Evolutionary conservation across 768 basidiomycete species (phyloP).

Genomic region (Nidula microcarpa): DNA sequence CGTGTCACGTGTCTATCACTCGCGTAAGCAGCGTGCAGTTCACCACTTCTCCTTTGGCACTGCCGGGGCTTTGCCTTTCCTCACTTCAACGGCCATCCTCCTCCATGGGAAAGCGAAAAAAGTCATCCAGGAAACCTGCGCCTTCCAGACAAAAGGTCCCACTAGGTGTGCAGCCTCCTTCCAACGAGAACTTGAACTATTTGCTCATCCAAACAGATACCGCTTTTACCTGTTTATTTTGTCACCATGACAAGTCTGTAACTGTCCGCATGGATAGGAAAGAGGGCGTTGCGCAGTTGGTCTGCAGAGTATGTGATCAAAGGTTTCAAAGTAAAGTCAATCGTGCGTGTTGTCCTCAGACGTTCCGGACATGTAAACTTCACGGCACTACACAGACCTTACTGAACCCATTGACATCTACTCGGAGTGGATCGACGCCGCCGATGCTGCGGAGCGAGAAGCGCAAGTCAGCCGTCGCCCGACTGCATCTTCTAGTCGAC

Average conservation of each 20-base stretch:
- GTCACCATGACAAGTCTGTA: slow-evolving; percentile 87
- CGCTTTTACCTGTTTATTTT: slow-evolving; percentile 83
- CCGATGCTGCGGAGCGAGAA: slow-evolving; percentile 75
- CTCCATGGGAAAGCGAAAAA: slow-evolving; percentile 87
- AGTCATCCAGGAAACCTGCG: slow-evolving; percentile 79
- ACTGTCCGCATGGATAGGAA: slow-evolving; percentile 83
- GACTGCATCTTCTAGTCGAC: slow-evolving; percentile 57
- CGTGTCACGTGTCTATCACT: slow-evolving; percentile 26
- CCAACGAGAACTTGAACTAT: neutral
- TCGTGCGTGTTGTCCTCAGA: slow-evolving; percentile 40
- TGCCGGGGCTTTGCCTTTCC: neutral
- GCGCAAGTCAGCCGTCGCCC: slow-evolving; percentile 50
- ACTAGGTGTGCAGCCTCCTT: slow-evolving; percentile 49
- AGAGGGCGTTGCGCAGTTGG: slow-evolving; percentile 76
- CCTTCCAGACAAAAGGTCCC: slow-evolving; percentile 66
- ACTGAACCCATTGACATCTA: slow-evolving; percentile 89
- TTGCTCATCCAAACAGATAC: slow-evolving; percentile 51
- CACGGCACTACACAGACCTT: slow-evolving; percentile 48
- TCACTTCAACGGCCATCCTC: neutral
- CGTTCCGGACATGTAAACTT: slow-evolving; percentile 4
- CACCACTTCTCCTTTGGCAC: neutral
- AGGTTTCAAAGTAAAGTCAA: slow-evolving; percentile 85
- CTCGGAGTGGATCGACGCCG: slow-evolving; percentile 90
- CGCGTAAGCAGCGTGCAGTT: slow-evolving; percentile 1
- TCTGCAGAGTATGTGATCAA: slow-evolving; percentile 84